Evolutionary conservation across 2,329 filamentous ascomycete genomes (phyloP).

Genomic region (Sporothrix variecibatus): DNA sequence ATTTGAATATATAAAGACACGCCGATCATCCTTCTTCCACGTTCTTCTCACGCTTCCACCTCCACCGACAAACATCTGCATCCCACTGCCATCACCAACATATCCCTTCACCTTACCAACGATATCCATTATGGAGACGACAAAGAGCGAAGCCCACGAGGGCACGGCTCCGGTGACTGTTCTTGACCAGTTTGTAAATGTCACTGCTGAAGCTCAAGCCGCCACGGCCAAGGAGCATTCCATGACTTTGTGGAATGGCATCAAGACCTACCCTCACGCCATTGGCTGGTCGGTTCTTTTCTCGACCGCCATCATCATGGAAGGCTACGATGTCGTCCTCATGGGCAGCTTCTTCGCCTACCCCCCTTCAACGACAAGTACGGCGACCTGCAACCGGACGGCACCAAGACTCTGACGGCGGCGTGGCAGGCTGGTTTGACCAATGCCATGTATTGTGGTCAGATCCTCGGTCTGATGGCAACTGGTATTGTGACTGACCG

Average conservation of each 20-base stretch:
- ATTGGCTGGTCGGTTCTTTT: constrained; percentile 21
- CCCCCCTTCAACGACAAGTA: constrained; percentile 35
- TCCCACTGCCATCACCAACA: no score
- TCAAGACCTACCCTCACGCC: constrained; percentile 25
- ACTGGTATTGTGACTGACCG: not conserved
- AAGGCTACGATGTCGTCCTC: constrained; percentile 38
- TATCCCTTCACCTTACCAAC: no score
- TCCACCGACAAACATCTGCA: no score
- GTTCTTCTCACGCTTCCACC: no score
- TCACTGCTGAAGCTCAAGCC: not conserved
- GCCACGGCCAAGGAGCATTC: constrained; percentile 20
- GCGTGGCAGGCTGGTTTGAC: constrained; percentile 20
- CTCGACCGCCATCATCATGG: constrained; percentile 28
- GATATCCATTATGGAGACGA: not conserved
- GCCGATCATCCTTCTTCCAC: no score
- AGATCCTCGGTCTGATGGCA: constrained; percentile 45
- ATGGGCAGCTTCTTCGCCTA: constrained; percentile 41
- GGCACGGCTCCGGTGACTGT: not conserved
- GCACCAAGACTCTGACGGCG: constrained; percentile 12
- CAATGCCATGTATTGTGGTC: constrained; percentile 57
- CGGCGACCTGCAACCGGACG: constrained; percentile 30
- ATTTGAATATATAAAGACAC: no score
- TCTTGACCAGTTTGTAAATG: not conserved
- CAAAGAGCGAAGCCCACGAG: not conserved
- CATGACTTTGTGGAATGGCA: constrained; percentile 15